These are phyloP conservation scores for Rhododendron griersonianum DNA, from an alignment of 148 eudicot species.

Conservation along the genomic window DNA sequence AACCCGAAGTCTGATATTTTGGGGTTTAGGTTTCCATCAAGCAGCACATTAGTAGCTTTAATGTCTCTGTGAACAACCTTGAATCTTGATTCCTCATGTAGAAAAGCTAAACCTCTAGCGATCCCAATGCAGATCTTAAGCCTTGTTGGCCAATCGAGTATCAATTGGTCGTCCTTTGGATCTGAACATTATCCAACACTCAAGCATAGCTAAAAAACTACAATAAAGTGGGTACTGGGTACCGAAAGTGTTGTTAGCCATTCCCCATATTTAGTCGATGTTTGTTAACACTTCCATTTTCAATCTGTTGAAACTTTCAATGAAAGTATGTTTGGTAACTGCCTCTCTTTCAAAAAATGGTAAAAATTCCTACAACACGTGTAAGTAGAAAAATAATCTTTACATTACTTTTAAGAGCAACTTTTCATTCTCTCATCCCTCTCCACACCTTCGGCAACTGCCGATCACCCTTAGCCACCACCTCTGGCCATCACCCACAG, in stretches of 20 bases:
- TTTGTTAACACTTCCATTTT: neutral
- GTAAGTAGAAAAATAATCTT: neutral
- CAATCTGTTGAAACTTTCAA: neutral
- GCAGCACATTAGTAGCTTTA: constrained; percentile 47
- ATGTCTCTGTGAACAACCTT: constrained; percentile 50
- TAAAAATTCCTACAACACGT: neutral
- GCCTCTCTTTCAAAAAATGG: neutral
- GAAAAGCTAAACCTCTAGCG: constrained; percentile 46
- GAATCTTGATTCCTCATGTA: constrained; percentile 44
- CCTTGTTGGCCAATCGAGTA: constrained; percentile 44
- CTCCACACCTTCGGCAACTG: neutral
- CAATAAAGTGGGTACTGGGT: neutral
- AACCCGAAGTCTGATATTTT: constrained; percentile 49
- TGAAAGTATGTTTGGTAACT: neutral
- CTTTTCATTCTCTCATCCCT: neutral
- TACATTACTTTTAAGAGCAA: neutral
- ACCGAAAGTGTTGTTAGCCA: neutral
- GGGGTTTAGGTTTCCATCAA: constrained; percentile 34
- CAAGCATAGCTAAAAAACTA: neutral
- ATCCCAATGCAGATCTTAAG: constrained; percentile 40
- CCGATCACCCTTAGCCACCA: neutral
- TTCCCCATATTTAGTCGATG: neutral
- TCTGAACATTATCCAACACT: constrained; percentile 9
- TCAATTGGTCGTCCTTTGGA: constrained; percentile 22
- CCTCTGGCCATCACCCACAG: neutral